Base-by-base conservation (phyloP, 2,329 filamentous ascomycete genomes). In the Tetracladium maxilliforme region DNA sequence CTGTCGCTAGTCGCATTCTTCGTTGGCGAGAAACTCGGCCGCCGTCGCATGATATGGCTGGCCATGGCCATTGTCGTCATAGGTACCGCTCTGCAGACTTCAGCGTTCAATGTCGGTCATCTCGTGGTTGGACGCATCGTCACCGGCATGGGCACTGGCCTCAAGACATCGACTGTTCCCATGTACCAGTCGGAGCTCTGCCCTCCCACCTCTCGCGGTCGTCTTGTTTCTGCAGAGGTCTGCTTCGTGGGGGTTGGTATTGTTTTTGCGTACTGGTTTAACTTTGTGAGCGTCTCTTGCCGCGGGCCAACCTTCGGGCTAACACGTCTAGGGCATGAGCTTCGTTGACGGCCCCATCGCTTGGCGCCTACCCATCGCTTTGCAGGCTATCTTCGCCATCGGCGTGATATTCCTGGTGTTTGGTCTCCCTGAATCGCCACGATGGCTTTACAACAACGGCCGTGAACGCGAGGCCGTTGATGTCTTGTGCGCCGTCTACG, bases 141-240 rank as follows among this genome's bases (percentile, higher is more conserved):
- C 14, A 32, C 35, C 4, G 35, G 35, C 10, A 22, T 35, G 12
- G 33, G 33, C n/a, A 31, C 27, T 33, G 32, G 36, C 14, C 23
- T 42, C 9, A 27, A 50, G 19, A 49, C 46, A 0, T 43, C 43
- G 4, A 53, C 49, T 1, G 45, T 53, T 1, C 49, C 49, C 1
- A 48, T 47, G 40, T 54, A 57, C 28, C 57, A 61, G 30, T 46
- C 52, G 1, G 58, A 63, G 33, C 42, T 60, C 2, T 56, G 50
- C 23, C 47, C 54, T 24, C 47, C 48, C 2, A 41, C 48, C n/a
- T 49, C 48, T 21, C 42, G 58, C 19, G 58, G 56, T 20, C 47
- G 48, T 11, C 43, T 54, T 7, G 52, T 61, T 14, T 50, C 46
- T n/a, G 45, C 41, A n/a, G 52, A 60, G 31, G 40, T 26, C 16